phyloP scores from a whole-genome alignment of 345 rosid genomes.

The Brassica incana region DNA sequence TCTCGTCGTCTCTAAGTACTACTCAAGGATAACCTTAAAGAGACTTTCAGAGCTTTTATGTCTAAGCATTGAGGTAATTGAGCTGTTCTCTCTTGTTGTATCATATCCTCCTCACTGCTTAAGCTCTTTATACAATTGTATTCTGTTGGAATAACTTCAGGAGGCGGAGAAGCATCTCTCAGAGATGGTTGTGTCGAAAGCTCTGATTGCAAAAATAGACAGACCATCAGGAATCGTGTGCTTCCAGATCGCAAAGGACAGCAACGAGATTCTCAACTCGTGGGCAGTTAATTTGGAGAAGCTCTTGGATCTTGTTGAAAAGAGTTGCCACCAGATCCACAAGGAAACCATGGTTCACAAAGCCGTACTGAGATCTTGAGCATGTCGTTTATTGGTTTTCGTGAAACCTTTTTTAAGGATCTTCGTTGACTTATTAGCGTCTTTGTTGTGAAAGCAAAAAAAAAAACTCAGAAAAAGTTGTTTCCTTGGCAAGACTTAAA shows the following conservation, averaged over 20 bases:
- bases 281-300: slow-evolving; percentile 95
- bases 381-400: neutral
- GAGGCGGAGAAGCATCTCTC: slow-evolving; percentile 98
- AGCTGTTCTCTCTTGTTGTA: neutral
- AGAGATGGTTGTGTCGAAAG: slow-evolving; percentile 96
- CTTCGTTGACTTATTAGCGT: slow-evolving; percentile 33
- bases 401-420: slow-evolving; percentile 12
- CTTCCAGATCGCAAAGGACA: slow-evolving; percentile 85
- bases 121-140: neutral
- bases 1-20: slow-evolving; percentile 92
- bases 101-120: neutral
- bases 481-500: slow-evolving; percentile 14
- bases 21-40: slow-evolving; percentile 80
- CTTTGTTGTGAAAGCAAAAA: neutral
- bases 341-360: slow-evolving; percentile 99
- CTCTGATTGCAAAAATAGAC: slow-evolving; percentile 89
- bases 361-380: slow-evolving; percentile 60
- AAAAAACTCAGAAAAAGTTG: slow-evolving; percentile 11
- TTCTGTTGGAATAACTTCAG: slow-evolving; percentile 40
- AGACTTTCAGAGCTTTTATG: slow-evolving; percentile 91
- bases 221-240: slow-evolving; percentile 85
- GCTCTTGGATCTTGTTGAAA: slow-evolving; percentile 94
- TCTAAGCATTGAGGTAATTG: slow-evolving; percentile 67
- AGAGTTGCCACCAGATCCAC: slow-evolving; percentile 99
- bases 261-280: slow-evolving; percentile 89